A percentile compares a stretch with the other conserved stretches of the same genome.
Conservation (phyloP, 192 early-diverging fungal species). For the Geosiphon pyriformis region DNA sequence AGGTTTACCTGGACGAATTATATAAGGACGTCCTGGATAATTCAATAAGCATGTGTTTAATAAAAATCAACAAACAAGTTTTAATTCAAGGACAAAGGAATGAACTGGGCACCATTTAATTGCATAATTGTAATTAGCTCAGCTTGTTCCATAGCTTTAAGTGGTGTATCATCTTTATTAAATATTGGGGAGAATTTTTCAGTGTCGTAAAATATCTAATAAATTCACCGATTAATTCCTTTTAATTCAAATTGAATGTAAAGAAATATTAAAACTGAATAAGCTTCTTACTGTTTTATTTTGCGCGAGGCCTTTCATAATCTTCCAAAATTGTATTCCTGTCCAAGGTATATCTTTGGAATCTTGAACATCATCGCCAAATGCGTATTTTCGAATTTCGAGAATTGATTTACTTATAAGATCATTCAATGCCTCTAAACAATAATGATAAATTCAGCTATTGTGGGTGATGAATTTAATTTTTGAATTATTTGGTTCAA, state of each 20-base stretch:
- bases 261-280: not conserved
- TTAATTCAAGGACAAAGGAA: not conserved
- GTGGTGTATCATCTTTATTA: conserved; percentile 73
- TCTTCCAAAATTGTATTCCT: conserved; percentile 86
- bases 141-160: conserved; percentile 83
- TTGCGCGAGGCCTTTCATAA: conserved; percentile 66
- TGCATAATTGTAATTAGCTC: conserved; percentile 80
- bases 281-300: conserved; percentile 41
- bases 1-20: conserved; percentile 78
- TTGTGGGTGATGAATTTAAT: too few species aligned
- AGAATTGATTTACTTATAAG: conserved; percentile 73
- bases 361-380: conserved; percentile 57
- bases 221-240: not conserved
- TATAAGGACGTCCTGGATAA: conserved; percentile 65
- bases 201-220: conserved; percentile 73
- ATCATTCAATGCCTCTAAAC: conserved; percentile 71
- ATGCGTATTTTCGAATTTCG: conserved; percentile 85
- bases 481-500: too few species aligned
- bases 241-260: not conserved
- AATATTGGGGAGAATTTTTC: conserved; percentile 78
- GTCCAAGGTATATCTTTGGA: conserved; percentile 58
- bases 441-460: too few species aligned
- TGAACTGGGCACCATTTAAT: conserved; percentile 53
- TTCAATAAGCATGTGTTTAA: conserved; percentile 5
- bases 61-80: too few species aligned